Evolutionary conservation across 2,329 filamentous ascomycete species (phyloP).

Genomic region (Intubia oerlemansii): DNA sequence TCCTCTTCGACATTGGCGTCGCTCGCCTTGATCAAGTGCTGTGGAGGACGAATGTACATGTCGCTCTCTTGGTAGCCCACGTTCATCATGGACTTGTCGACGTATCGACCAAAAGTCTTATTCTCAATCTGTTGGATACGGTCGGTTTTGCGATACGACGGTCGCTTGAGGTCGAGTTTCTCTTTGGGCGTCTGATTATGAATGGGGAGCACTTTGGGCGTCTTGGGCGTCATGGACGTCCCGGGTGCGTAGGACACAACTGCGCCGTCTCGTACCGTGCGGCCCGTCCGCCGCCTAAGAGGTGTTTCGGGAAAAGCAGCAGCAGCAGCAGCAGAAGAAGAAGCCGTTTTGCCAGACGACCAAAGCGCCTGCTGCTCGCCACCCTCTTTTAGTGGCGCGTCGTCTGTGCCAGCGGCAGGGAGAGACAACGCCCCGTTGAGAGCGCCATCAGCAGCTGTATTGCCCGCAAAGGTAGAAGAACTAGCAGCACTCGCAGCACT

Average conservation of each 20-base stretch:
- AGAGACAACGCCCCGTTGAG: no score
- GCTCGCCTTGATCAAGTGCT: conserved; percentile 43
- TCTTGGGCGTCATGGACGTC: conserved; percentile 24
- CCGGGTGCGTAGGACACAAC: conserved; percentile 31
- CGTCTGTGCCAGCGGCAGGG: no score
- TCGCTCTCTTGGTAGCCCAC: conserved; percentile 94
- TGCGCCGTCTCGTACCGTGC: conserved; percentile 27
- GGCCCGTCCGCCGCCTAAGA: conserved; percentile 16
- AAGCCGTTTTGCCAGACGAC: no score
- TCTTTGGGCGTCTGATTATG: conserved; percentile 65
- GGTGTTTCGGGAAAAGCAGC: conserved; percentile 8
- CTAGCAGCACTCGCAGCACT: no score
- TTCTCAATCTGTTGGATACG: conserved; percentile 67
- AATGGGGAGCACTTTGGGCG: conserved; percentile 49
- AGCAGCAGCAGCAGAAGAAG: no score
- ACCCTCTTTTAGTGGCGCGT: no score
- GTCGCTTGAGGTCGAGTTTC: conserved; percentile 54
- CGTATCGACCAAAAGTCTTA: conserved; percentile 72
- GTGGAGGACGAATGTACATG: conserved; percentile 59
- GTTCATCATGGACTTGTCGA: conserved; percentile 89
- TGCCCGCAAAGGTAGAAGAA: no score
- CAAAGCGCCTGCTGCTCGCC: no score
- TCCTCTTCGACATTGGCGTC: conserved; percentile 40
- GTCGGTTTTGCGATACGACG: conserved; percentile 55
- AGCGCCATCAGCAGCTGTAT: no score